phyloP scores from a whole-genome alignment of 331 rosid genomes.

The Arachis monticola region DNA sequence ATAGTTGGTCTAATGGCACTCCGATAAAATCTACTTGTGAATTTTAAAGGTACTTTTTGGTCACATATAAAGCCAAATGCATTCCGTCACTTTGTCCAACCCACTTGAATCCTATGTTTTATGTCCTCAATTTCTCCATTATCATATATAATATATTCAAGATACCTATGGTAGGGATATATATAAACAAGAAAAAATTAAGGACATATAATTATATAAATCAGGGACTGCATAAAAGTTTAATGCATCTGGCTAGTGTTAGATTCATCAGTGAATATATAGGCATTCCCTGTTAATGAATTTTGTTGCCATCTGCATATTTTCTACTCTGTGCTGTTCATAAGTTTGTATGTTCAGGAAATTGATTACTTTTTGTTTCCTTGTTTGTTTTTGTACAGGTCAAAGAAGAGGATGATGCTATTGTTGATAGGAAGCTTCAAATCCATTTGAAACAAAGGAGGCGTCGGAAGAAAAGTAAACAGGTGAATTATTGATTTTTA shows the following conservation, averaged over 20 bases:
- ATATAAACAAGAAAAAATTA: background rate
- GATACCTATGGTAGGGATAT: too few species aligned
- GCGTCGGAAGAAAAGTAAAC: slow-evolving; percentile 62
- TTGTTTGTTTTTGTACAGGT: slow-evolving; percentile 56
- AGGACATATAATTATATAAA: background rate
- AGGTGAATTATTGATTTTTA: slow-evolving; percentile 48
- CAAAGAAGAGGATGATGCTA: slow-evolving; percentile 95
- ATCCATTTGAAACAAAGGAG: slow-evolving; percentile 76
- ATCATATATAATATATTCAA: too few species aligned
- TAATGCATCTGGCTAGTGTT: background rate
- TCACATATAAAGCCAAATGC: too few species aligned
- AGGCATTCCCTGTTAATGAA: slow-evolving; percentile 22
- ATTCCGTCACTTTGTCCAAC: too few species aligned
- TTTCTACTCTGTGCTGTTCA: slow-evolving; percentile 2
- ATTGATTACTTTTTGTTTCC: slow-evolving; percentile 9
- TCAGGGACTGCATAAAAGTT: background rate
- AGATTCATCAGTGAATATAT: slow-evolving; percentile 7
- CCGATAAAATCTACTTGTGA: too few species aligned
- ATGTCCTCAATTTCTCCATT: too few species aligned
- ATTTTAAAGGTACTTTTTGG: too few species aligned
- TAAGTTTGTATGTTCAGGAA: slow-evolving; percentile 25
- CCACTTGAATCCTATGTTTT: too few species aligned
- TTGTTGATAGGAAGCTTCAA: slow-evolving; percentile 74
- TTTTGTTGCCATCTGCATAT: slow-evolving; percentile 17
- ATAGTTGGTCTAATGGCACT: too few species aligned